Evolutionary conservation across 306 rosid genomes (phyloP).

Genomic region (Arachis stenosperma): DNA sequence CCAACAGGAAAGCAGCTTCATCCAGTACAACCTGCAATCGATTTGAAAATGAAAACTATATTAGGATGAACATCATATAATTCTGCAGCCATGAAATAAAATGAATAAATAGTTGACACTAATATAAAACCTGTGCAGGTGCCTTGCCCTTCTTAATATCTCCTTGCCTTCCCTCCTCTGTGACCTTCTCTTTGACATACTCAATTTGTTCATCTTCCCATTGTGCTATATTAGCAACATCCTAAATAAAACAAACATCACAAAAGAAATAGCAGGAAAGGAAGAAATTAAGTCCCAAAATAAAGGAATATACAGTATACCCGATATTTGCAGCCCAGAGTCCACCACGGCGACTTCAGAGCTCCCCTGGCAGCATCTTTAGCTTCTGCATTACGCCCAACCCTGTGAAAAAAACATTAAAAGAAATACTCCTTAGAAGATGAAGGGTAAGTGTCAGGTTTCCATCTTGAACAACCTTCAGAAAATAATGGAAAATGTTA

Average conservation of each 20-base stretch:
- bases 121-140: constrained; percentile 69
- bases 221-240: constrained; percentile 83
- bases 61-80: neutral
- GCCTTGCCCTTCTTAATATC: constrained; percentile 87
- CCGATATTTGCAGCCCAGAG: constrained; percentile 82
- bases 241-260: constrained; percentile 51
- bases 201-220: constrained; percentile 99
- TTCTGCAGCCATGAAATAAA: neutral
- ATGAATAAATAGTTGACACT: constrained; percentile 20
- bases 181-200: constrained; percentile 83
- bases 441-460: constrained; percentile 16
- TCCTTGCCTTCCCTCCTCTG: constrained; percentile 85
- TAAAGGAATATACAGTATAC: constrained; percentile 38
- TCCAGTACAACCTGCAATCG: constrained; percentile 76
- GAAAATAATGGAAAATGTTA: constrained; percentile 23
- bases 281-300: neutral
- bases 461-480: constrained; percentile 32
- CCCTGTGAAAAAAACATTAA: constrained; percentile 49
- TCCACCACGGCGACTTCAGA: constrained; percentile 96
- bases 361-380: constrained; percentile 96
- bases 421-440: constrained; percentile 27
- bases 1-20: constrained; percentile 91
- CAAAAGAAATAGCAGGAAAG: constrained; percentile 2
- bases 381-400: constrained; percentile 81
- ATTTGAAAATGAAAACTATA: neutral